phyloP scores from a whole-genome alignment of 2,329 filamentous ascomycete genomes.

The Sporothrix brunneoviolacea region DNA sequence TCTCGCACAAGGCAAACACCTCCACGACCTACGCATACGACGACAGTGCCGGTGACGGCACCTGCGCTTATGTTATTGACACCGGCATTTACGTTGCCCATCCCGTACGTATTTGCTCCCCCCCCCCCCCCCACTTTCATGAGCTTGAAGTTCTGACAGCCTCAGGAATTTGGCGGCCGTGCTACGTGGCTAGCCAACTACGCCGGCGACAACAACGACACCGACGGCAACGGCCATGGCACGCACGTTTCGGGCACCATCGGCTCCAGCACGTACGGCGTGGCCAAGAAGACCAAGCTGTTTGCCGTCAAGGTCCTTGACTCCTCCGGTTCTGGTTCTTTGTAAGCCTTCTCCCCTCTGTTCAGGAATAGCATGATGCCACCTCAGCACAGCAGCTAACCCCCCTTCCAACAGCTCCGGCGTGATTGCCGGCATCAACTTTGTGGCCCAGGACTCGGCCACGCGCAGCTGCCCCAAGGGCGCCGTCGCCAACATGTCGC shows the following conservation, averaged over 20 bases:
- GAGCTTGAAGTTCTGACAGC: too few relatives aligned
- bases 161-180: conserved; percentile 38
- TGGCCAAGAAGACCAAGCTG: conserved; percentile 40
- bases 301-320: conserved; percentile 28
- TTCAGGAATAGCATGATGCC: too few relatives aligned
- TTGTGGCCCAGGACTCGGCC: conserved; percentile 30
- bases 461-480: conserved; percentile 34
- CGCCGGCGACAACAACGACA: conserved; percentile 28
- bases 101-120: too few relatives aligned
- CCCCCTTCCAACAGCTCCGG: conserved; percentile 26
- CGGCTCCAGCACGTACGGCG: conserved; percentile 35
- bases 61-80: conserved; percentile 37
- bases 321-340: conserved; percentile 30
- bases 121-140: too few relatives aligned
- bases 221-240: conserved; percentile 40
- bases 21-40: conserved; percentile 26
- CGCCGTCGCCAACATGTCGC: conserved; percentile 50
- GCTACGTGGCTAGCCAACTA: conserved; percentile 35
- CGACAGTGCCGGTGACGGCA: conserved; percentile 24
- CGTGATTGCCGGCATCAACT: conserved; percentile 40
- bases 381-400: too few relatives aligned
- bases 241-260: conserved; percentile 43
- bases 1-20: conserved; percentile 21
- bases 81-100: conserved; percentile 40
- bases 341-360: conserved; percentile 14